phyloP scores from a whole-genome alignment of 2,329 filamentous ascomycete species.

The Cladophialophora psammophila region DNA sequence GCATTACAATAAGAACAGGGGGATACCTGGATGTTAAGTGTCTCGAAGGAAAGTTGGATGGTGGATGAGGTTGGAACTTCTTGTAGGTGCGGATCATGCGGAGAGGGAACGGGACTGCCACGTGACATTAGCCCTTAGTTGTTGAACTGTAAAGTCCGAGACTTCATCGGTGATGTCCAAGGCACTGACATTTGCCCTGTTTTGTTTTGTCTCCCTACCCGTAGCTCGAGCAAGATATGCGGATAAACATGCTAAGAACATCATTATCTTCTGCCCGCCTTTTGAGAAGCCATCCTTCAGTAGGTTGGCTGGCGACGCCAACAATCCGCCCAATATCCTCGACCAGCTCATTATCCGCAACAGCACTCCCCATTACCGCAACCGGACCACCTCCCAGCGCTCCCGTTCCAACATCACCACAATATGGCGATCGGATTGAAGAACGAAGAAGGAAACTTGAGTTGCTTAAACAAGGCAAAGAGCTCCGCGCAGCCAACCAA shows the following conservation, averaged over 20 bases:
- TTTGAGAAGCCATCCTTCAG: conserved; percentile 9
- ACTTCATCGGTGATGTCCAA: not conserved
- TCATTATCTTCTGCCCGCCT: conserved; percentile 8
- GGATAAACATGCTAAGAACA: conserved; percentile 14
- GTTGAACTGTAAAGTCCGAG: not conserved
- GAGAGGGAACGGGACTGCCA: too few relatives aligned
- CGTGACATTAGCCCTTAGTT: too few relatives aligned
- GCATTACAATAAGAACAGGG: too few relatives aligned
- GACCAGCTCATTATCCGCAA: conserved; percentile 27
- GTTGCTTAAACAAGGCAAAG: conserved; percentile 55
- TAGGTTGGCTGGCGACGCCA: conserved; percentile 18
- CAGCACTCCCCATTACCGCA: conserved; percentile 65
- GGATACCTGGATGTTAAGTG: too few relatives aligned
- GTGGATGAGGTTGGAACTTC: too few relatives aligned
- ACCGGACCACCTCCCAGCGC: conserved; percentile 67
- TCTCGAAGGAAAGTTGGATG: too few relatives aligned
- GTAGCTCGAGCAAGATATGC: conserved; percentile 14
- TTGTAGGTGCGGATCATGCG: too few relatives aligned
- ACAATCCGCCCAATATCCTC: conserved; percentile 25
- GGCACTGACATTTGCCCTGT: not conserved
- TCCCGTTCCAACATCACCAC: conserved; percentile 58
- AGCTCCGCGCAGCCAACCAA: conserved; percentile 49
- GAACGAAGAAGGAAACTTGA: conserved; percentile 60
- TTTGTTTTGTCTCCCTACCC: not conserved
- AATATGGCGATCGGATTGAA: conserved; percentile 57